Evolutionary conservation across 192 early-diverging fungal species (phyloP), one percentile per base, ranked within the genome.

Genomic region (Backusella sp.): DNA sequence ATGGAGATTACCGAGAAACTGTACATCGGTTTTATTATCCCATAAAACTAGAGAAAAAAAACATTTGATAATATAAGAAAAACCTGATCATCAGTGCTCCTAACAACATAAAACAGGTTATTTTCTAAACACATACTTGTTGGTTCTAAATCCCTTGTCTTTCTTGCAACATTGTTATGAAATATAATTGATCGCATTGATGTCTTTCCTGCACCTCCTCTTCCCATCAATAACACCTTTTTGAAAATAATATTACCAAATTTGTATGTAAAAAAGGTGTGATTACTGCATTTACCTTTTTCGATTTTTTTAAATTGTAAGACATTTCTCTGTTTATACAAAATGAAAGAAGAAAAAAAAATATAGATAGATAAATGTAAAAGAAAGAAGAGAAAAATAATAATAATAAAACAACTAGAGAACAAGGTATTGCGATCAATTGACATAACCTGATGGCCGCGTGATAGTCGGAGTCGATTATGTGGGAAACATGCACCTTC

Each of bases 181-280:
- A 71, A 71, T 42, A 71, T 71, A 32, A 71, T 71, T 17, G 70
- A 71, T 49, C 70, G n/a, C 70, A 71, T 71, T 28, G 70, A 71
- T 5, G 70, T 71, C 6, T 71, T 71, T 49, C 70, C 70, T 17
- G 70, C 39, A 7, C 36, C 70, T 28, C 70, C 26, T 39, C 44
- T 49, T 44, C 70, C 70, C 70, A 71, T 71, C 21, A 71, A 49
- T 49, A 71, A 9, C 26, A 71, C 70, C 70, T 69, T 26, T 26
- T 42, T 26, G 6, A 26, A 11, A 69, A 6, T 7, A 19, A 68
- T 37, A 34, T 26, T 66, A 26, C 21, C n/a, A 32, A n/a, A 19
- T 35, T 34, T 34, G 12, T 68, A 35, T 68, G 19, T n/a, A 35
- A 66, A 28, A 28, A 35, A 17, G 14, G 5, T 14, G 11, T 6